Evolutionary conservation across 2,329 filamentous ascomycete genomes (phyloP), one percentile per base, ranked within the genome.

Genomic region (Chrysoporthe puriensis): DNA sequence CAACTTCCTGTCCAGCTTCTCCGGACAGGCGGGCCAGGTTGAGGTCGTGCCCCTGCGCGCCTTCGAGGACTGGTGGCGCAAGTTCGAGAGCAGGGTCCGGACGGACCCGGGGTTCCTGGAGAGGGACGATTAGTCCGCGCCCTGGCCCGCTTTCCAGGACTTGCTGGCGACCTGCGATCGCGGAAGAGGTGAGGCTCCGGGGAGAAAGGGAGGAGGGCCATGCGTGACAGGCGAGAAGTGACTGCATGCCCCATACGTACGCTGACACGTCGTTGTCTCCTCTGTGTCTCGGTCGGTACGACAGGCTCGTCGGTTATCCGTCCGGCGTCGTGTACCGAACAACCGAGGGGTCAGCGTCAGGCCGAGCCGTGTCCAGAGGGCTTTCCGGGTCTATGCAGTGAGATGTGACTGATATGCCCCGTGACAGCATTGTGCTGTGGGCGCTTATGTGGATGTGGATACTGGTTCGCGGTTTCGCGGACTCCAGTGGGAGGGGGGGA

Each of bases 41-140:
- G 95, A 98, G 77, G 91, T 96, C 14, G 92, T 99, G 34, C 94
- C 96, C n/a, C 80, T 99, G 71, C 96, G 92, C 80, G 93, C 92
- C 5, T 99, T 99, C 77, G 91, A 96, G 80, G 93, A 97, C 68
- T 99, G 96, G 96, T 99, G 96, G 96, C 86, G 85, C 69, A 98
- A 97, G 80, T 99, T 99, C 80, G 95, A 99, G 82, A 87, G 88
- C 70, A 90, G 90, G 76, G 86, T 99, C 50, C 90, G 94, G 73
- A 85, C 88, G 71, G 96, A 99, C 80, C 95, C 96, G 0, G 87
- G 88, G 7, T 99, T 99, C 77, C 82, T 99, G 72, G 94, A 98
- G 79, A 88, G 90, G 74, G 73, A 73, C 56, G 74, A 75, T 40
- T 71, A 63, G 48, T 57, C 14, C 43, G 42, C 36, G 44, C 4